These are phyloP conservation scores for Diddensiella caesifluorescens DNA, from an alignment of 805 yeast species.

Conservation along the genomic window DNA sequence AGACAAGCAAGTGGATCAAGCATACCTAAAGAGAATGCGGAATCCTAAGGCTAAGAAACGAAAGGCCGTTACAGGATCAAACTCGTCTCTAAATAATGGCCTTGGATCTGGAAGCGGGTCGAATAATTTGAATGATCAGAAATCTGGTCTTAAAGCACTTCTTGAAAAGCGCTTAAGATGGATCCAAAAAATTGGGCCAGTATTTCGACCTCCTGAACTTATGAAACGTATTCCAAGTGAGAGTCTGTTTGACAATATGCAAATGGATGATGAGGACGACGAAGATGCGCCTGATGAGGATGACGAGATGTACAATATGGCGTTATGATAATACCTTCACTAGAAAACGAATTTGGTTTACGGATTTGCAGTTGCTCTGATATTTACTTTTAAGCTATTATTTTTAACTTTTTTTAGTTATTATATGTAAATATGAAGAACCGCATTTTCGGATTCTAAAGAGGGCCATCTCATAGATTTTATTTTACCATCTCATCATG, in stretches of 20 bases:
- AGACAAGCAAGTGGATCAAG: conserved; percentile 95
- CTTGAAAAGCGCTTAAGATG: conserved; percentile 84
- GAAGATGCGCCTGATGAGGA: conserved; percentile 33
- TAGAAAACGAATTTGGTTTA: neutral
- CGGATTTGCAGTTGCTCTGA: neutral
- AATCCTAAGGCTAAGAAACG: conserved; percentile 61
- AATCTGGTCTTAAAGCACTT: conserved; percentile 66
- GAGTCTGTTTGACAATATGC: conserved; percentile 49
- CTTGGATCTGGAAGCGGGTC: conserved; percentile 13
- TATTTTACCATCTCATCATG: conserved; percentile 35
- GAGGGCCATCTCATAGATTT: no score
- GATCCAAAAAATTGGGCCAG: conserved; percentile 84
- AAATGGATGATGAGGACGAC: conserved; percentile 39
- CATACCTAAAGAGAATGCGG: conserved; percentile 75
- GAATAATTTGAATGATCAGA: conserved; percentile 38
- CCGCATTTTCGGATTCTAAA: no score
- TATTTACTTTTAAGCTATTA: neutral
- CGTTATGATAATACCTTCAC: neutral
- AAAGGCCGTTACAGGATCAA: conserved; percentile 21
- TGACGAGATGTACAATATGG: conserved; percentile 11
- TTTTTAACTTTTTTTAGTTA: neutral
- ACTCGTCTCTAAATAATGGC: neutral
- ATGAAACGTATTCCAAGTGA: conserved; percentile 74
- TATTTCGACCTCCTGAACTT: conserved; percentile 59
- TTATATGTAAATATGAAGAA: neutral